phyloP scores from a whole-genome alignment of 257 asterid genomes.

The Solanum tarijense region DNA sequence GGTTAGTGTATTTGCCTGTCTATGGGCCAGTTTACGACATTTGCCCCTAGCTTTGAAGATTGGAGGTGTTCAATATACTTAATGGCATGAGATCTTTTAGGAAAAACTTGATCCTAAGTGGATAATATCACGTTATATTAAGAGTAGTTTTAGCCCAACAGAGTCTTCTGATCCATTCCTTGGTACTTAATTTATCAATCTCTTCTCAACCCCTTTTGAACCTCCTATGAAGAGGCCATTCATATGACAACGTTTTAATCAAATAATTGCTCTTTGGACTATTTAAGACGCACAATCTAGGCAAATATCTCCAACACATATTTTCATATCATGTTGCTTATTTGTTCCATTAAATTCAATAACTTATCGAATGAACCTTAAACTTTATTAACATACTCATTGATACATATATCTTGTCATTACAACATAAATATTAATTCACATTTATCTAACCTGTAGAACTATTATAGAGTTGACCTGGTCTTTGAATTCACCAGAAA shows the following conservation, averaged over 20 bases:
- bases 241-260: background rate
- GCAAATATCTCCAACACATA: background rate
- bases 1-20: background rate
- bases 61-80: too few relatives aligned
- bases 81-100: background rate
- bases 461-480: background rate
- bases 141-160: background rate
- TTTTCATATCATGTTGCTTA: background rate
- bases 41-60: background rate
- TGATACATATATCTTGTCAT: background rate
- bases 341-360: background rate
- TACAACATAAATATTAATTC: background rate
- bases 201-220: background rate
- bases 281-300: background rate
- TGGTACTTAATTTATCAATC: background rate
- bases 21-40: background rate
- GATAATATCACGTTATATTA: background rate
- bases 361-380: background rate
- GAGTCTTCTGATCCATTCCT: background rate
- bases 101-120: too few relatives aligned
- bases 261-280: background rate
- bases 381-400: background rate
- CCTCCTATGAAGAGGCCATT: background rate
- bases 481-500: background rate
- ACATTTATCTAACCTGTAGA: background rate